Evolutionary conservation across 192 early-diverging fungal genomes (phyloP), one percentile per base, ranked within the genome.

Genomic region (Pilaira anomala): DNA sequence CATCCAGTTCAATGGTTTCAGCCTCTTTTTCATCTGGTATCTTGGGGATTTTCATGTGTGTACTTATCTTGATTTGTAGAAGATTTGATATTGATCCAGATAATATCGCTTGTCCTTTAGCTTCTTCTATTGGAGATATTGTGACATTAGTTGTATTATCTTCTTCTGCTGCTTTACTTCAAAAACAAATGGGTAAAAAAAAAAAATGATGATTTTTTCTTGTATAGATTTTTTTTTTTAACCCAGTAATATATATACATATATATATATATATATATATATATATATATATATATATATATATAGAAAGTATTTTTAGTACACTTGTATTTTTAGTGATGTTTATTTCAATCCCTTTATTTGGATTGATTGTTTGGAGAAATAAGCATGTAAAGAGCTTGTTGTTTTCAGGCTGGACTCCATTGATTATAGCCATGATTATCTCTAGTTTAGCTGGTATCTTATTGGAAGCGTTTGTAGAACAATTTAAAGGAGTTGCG

Each of bases 91-190:
- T 95, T 25, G 88, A 95, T 57, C 93, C 52, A 12, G 81, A 89
- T 65, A 89, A 89, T 61, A 89, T 89, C 63, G 88, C 87, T 14
- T 88, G 85, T 42, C 88, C 88, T 16, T 63, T 89, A 65, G 88
- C 87, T 22, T 87, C 88, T 6, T 80, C 80, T 2, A 67, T 86
- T 66, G 88, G 88, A 24, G 88, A 89, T 74, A 77, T 89, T 48
- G 75, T 89, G 4, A 89, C 87, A 0, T 63, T 89, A 48, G 67
- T 87, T 25, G 71, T 87, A 18, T 66, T 89, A 49, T 74, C 87
- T 29, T 77, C 60, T 22, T 72, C 75, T 56, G 61, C 85, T 11
- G 67, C 74, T 11, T 42, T 74, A 21, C 58, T 88, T 9, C 63
- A 80, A 52, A 33, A 59, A 26, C 68, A 76, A 13, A 68, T 87